Conservation (phyloP, 202 grass and related monocot species). For the Bolboschoenoplectus hybrid region DNA sequence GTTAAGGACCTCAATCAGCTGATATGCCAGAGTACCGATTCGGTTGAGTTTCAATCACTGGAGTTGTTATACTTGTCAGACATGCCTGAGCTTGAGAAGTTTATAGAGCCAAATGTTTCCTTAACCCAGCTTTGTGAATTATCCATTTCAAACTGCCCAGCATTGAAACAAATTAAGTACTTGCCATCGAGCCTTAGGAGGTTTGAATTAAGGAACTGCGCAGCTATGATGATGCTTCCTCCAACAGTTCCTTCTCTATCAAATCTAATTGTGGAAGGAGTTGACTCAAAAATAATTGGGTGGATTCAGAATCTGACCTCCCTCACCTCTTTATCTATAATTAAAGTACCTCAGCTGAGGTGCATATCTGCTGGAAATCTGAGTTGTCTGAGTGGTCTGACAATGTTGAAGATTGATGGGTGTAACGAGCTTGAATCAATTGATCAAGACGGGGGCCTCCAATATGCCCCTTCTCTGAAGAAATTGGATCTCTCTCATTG, state of each 20-base stretch:
- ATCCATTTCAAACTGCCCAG: conserved; percentile 26
- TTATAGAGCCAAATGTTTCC: neutral
- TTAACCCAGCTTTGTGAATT: conserved; percentile 3
- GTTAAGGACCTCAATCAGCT: conserved; percentile 13
- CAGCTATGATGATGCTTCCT: neutral
- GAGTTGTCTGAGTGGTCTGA: neutral
- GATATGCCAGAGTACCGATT: neutral
- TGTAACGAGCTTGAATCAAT: neutral
- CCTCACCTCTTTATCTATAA: conserved; percentile 27
- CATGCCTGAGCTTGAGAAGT: conserved; percentile 30
- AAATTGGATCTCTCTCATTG: neutral
- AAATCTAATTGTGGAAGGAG: conserved; percentile 16
- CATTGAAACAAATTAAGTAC: neutral
- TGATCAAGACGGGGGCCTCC: neutral
- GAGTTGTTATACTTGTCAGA: conserved; percentile 11
- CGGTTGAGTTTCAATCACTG: neutral
- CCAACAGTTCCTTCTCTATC: conserved; percentile 3
- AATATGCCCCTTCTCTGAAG: neutral
- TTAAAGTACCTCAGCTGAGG: neutral
- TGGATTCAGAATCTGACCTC: conserved; percentile 22
- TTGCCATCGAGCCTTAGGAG: neutral
- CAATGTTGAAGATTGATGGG: neutral
- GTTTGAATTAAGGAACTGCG: conserved; percentile 28
- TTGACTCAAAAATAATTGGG: neutral
- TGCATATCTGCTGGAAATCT: neutral